Percentiles rank a stretch among this genome's conserved stretches.
phyloP scores from a whole-genome alignment of 306 rosid genomes.

The Prosopis cineraria region DNA sequence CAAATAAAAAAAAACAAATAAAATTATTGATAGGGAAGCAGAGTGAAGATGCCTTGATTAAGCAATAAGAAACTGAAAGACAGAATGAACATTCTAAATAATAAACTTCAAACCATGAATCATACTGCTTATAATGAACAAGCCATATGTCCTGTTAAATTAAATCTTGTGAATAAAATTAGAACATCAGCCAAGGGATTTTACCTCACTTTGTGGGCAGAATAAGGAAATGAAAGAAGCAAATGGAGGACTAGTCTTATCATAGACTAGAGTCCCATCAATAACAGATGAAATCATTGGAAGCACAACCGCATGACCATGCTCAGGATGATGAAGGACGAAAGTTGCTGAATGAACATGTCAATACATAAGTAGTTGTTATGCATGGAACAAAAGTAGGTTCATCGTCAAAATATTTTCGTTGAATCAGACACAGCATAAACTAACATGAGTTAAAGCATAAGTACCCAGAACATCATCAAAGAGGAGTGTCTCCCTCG shows the following conservation, averaged over 20 bases:
- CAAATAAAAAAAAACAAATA: slow-evolving; percentile 27
- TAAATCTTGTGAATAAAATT: slow-evolving; percentile 24
- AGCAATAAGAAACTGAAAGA: slow-evolving; percentile 2
- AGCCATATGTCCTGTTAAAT: not conserved
- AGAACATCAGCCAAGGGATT: slow-evolving; percentile 18
- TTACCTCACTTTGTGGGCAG: slow-evolving; percentile 89
- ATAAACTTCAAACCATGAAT: slow-evolving; percentile 15
- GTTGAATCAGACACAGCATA: slow-evolving; percentile 31
- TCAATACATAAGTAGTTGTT: slow-evolving; percentile 37
- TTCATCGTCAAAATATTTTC: slow-evolving; percentile 10
- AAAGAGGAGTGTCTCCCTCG: slow-evolving; percentile 75
- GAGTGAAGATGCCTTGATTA: not conserved
- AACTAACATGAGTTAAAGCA: slow-evolving; percentile 49
- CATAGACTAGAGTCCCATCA: slow-evolving; percentile 82
- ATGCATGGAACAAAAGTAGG: slow-evolving; percentile 30
- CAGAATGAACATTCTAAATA: slow-evolving; percentile 1
- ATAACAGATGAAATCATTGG: slow-evolving; percentile 94
- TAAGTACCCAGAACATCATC: slow-evolving; percentile 93
- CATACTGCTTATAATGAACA: not conserved
- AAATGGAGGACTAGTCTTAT: slow-evolving; percentile 79
- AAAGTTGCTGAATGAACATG: slow-evolving; percentile 71
- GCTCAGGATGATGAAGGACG: slow-evolving; percentile 98
- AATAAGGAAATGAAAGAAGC: slow-evolving; percentile 91
- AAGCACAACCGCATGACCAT: slow-evolving; percentile 94
- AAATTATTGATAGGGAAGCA: slow-evolving; percentile 2